These are phyloP conservation scores for Musa acuminata DNA, from an alignment of 176 grass and related monocot species.

Conservation along the genomic window DNA sequence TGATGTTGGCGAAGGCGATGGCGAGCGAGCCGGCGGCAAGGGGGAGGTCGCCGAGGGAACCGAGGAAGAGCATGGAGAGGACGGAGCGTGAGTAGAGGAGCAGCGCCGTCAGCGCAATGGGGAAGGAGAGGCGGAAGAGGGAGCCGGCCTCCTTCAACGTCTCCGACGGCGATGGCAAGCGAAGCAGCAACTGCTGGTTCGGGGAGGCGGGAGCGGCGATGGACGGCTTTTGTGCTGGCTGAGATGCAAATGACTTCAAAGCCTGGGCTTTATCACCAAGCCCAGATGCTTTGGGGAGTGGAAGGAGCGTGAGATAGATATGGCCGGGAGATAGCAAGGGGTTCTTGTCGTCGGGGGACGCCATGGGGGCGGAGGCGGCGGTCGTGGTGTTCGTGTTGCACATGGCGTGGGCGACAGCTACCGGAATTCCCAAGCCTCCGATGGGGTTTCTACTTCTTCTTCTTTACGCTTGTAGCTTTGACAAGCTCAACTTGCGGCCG, in stretches of 20 bases:
- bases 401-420: not conserved
- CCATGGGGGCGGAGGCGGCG: not conserved
- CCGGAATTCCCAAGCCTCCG: not conserved
- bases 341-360: slow-evolving; percentile 10
- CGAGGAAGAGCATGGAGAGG: slow-evolving; percentile 84
- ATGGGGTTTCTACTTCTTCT: no score
- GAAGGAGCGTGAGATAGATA: slow-evolving; percentile 40
- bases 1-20: slow-evolving; percentile 88
- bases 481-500: no score
- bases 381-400: slow-evolving; percentile 1
- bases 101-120: slow-evolving; percentile 74
- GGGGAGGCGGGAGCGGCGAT: not conserved
- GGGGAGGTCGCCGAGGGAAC: slow-evolving; percentile 71
- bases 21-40: slow-evolving; percentile 83
- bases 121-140: slow-evolving; percentile 60
- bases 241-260: not conserved
- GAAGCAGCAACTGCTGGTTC: not conserved
- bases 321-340: not conserved
- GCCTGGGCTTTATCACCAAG: not conserved
- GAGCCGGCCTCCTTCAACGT: slow-evolving; percentile 39
- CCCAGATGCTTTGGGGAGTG: not conserved
- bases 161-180: slow-evolving; percentile 10
- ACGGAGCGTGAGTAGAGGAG: slow-evolving; percentile 74
- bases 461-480: no score
- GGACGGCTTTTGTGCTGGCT: not conserved